Conservation (phyloP, 768 basidiomycete genomes). For the Porphyrellus cyaneotinctus region DNA sequence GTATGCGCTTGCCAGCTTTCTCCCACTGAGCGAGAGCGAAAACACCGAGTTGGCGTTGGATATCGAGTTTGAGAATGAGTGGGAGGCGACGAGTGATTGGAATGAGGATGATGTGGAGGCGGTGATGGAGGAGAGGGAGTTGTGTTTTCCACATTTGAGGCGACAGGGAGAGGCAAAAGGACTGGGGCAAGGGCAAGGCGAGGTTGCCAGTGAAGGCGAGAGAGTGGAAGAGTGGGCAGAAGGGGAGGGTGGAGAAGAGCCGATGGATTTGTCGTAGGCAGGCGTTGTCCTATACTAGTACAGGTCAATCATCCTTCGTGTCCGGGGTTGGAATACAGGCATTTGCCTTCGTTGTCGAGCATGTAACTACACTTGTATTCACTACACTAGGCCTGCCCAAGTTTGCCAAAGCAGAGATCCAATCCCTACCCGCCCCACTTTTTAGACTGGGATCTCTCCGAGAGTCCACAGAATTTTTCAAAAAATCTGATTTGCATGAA, state of each 20-base stretch:
- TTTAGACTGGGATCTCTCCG: too few species aligned
- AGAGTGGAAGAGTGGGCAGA: neutral
- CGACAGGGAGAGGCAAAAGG: neutral
- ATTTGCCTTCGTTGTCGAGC: too few species aligned
- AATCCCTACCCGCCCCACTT: too few species aligned
- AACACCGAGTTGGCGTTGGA: slow-evolving; percentile 56
- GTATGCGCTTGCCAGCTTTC: slow-evolving; percentile 21
- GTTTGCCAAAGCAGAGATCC: too few species aligned
- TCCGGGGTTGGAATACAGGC: too few species aligned
- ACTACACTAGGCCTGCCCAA: too few species aligned
- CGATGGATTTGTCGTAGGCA: slow-evolving; percentile 2
- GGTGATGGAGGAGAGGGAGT: slow-evolving; percentile 60
- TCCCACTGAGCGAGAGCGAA: slow-evolving; percentile 42
- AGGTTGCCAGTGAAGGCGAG: neutral
- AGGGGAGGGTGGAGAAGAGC: neutral
- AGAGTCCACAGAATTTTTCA: too few species aligned
- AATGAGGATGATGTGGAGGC: slow-evolving; percentile 86
- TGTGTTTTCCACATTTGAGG: slow-evolving; percentile 55
- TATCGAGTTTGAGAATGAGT: slow-evolving; percentile 85
- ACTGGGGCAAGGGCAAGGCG: neutral
- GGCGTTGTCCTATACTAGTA: too few species aligned
- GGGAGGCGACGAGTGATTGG: slow-evolving; percentile 89
- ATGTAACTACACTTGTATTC: too few species aligned
- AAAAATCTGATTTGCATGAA: too few species aligned
- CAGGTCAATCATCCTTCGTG: too few species aligned